A percentile compares a stretch with the other conserved stretches of the same genome.
These are phyloP conservation scores for Geum urbanum DNA, from an alignment of 306 rosid species.

Conservation along the genomic window DNA sequence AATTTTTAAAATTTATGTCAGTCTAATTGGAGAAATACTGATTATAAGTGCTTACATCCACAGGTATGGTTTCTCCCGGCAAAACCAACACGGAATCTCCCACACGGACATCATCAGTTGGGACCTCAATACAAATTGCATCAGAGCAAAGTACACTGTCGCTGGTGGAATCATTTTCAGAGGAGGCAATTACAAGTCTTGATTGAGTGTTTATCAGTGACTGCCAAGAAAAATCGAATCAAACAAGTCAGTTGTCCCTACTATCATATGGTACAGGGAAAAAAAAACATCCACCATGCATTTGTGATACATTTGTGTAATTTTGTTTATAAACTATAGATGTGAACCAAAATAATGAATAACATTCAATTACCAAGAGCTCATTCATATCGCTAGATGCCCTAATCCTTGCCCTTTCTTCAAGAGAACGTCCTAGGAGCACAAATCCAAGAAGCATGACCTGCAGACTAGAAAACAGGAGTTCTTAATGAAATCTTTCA, in stretches of 20 bases:
- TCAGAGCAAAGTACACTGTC: slow-evolving; percentile 68
- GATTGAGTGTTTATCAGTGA: slow-evolving; percentile 86
- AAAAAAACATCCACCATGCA: background rate
- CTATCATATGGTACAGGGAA: slow-evolving; percentile 6
- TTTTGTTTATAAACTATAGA: background rate
- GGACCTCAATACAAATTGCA: slow-evolving; percentile 72
- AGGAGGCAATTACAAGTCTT: slow-evolving; percentile 78
- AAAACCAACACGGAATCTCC: slow-evolving; percentile 91
- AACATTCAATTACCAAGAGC: slow-evolving; percentile 53
- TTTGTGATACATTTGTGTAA: background rate
- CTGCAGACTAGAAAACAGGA: slow-evolving; percentile 73
- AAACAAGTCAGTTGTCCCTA: slow-evolving; percentile 21
- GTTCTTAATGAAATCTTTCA: slow-evolving; percentile 41
- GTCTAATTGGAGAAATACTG: background rate
- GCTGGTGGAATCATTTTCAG: slow-evolving; percentile 56
- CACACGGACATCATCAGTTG: slow-evolving; percentile 89
- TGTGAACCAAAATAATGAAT: slow-evolving; percentile 10
- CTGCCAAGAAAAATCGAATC: slow-evolving; percentile 53
- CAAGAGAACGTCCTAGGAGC: slow-evolving; percentile 95
- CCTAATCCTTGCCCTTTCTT: slow-evolving; percentile 85
- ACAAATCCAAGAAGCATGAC: slow-evolving; percentile 99
- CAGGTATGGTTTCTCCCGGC: slow-evolving; percentile 93
- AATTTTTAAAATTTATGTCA: background rate
- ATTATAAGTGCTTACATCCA: slow-evolving; percentile 63
- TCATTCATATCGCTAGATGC: slow-evolving; percentile 99